phyloP scores from a whole-genome alignment of 345 rosid genomes.

The Lenwebbia sp. region DNA sequence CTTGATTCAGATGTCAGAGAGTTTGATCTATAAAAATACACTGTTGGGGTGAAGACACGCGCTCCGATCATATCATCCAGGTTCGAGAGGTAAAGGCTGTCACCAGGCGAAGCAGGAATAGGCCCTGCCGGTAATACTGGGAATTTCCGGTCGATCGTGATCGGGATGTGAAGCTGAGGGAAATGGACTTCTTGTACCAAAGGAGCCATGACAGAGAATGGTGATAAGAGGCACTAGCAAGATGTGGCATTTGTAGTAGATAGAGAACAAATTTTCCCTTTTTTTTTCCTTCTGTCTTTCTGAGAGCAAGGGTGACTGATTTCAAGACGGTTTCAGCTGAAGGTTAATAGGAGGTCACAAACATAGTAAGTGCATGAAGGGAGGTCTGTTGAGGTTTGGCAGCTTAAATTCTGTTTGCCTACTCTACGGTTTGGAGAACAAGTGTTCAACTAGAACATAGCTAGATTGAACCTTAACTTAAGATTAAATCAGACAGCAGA shows the following conservation, averaged over 20 bases:
- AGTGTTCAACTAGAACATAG: background rate
- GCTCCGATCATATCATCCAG: conserved; percentile 75
- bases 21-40: conserved; percentile 46
- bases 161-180: conserved; percentile 31
- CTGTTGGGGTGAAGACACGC: conserved; percentile 80
- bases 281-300: background rate
- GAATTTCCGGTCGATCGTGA: conserved; percentile 17
- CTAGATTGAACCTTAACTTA: conserved; percentile 15
- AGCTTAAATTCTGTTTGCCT: background rate
- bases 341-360: background rate
- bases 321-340: background rate
- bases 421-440: background rate
- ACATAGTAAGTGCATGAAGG: background rate
- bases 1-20: conserved; percentile 1
- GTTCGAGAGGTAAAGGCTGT: conserved; percentile 73
- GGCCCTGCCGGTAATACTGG: conserved; percentile 50
- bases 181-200: conserved; percentile 58
- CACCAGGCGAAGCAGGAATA: conserved; percentile 29
- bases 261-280: background rate
- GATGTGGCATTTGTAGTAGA: conserved; percentile 9
- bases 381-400: background rate
- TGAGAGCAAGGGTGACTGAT: background rate
- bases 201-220: conserved; percentile 36
- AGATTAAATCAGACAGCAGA: background rate
- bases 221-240: background rate